A percentile compares a stretch with the other conserved stretches of the same genome.
Evolutionary conservation across 257 asterid species (phyloP).

Genomic region (Fraxinus excelsior): DNA sequence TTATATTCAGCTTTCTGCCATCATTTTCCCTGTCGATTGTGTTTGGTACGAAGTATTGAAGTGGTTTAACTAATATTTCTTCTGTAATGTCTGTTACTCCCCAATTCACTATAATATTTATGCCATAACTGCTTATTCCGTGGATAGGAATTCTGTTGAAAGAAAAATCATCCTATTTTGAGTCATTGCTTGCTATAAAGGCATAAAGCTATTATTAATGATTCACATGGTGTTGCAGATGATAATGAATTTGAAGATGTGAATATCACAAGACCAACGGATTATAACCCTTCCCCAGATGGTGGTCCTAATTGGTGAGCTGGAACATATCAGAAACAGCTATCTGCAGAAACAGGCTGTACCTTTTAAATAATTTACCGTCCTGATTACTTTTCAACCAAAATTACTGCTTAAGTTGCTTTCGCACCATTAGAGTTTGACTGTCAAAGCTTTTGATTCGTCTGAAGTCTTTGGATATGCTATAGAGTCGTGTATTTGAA

Average conservation of each 20-base stretch:
- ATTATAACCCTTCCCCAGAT: constrained; percentile 53
- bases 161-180: not conserved
- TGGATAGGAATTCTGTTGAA: not conserved
- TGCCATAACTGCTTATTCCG: not conserved
- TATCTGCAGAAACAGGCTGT: constrained; percentile 15
- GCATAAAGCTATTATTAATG: not conserved
- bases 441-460: not conserved
- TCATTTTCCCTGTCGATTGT: not conserved
- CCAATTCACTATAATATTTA: not conserved
- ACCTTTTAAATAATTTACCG: not conserved
- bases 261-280: constrained; percentile 53
- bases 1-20: not conserved
- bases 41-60: not conserved
- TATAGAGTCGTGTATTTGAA: not conserved
- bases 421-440: constrained; percentile 11
- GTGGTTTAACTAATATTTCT: no score
- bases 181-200: not conserved
- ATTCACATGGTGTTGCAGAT: constrained; percentile 37
- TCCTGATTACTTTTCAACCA: not conserved
- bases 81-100: not conserved
- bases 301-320: constrained; percentile 48
- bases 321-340: not conserved
- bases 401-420: constrained; percentile 18
- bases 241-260: constrained; percentile 73
- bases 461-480: not conserved